phyloP scores from a whole-genome alignment of 1,284 basidiomycete species.

The Sporisorium graminicola region DNA sequence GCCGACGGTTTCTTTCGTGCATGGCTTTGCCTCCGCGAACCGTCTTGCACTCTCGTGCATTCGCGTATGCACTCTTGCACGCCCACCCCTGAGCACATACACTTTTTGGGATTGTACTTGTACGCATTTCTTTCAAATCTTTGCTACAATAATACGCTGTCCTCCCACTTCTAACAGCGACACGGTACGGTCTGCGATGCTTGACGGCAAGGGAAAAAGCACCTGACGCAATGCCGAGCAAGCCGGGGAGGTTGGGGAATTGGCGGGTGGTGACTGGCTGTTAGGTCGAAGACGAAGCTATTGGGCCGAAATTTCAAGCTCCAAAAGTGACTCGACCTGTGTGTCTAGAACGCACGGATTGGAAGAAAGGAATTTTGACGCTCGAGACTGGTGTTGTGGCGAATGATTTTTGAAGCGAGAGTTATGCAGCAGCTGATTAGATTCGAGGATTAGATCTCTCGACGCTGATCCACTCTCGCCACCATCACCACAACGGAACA shows the following conservation, averaged over 20 bases:
- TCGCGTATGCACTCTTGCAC: background rate
- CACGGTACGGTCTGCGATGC: background rate
- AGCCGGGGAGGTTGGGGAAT: too few species aligned
- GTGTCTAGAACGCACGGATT: conserved; percentile 6
- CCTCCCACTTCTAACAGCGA: background rate
- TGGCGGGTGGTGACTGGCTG: too few species aligned
- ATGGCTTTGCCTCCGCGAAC: too few species aligned
- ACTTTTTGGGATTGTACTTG: conserved; percentile 3
- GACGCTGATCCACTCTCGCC: background rate
- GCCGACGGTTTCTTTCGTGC: too few species aligned
- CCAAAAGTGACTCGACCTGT: conserved; percentile 10
- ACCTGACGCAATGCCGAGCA: too few species aligned
- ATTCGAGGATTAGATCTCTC: background rate
- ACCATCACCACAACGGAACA: conserved; percentile 5
- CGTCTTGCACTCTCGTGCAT: background rate
- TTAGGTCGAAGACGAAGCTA: background rate
- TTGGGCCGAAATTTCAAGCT: background rate
- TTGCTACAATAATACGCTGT: background rate
- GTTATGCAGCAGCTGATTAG: conserved; percentile 9
- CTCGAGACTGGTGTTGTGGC: conserved; percentile 5
- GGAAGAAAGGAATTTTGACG: conserved; percentile 6
- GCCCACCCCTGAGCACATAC: too few species aligned
- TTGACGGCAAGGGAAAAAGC: background rate
- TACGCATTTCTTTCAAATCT: background rate
- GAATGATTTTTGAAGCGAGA: background rate